Conservation (phyloP, 306 rosid genomes). For the Ormosia emarginata region DNA sequence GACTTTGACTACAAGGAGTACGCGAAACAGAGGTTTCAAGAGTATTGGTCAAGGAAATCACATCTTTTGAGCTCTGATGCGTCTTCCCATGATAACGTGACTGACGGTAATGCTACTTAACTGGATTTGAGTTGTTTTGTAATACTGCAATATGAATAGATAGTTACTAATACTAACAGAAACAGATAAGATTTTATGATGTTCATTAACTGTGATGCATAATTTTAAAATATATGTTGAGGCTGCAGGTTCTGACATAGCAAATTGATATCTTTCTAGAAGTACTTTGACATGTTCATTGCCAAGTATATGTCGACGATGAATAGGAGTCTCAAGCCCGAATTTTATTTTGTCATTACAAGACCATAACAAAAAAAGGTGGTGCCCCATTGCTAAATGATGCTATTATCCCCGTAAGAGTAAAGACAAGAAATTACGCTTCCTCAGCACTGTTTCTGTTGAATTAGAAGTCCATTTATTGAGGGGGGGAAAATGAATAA, state of each 20-base stretch:
- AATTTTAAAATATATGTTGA: not conserved
- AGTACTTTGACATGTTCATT: not conserved
- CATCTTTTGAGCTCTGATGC: conserved; percentile 29
- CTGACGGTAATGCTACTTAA: conserved; percentile 17
- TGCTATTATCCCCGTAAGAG: not conserved
- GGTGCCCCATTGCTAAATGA: not conserved
- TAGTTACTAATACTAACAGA: not conserved
- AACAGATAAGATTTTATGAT: not conserved
- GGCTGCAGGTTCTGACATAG: not conserved
- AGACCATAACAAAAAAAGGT: not conserved
- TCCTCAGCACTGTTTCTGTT: not conserved
- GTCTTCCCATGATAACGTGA: conserved; percentile 13
- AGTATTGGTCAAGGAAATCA: conserved; percentile 57
- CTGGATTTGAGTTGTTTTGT: not conserved
- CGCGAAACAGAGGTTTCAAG: conserved; percentile 73
- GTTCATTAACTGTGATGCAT: not conserved
- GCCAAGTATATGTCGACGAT: not conserved
- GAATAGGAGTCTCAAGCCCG: not conserved
- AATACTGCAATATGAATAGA: not conserved
- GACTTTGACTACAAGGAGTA: conserved; percentile 74
- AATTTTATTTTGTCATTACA: not conserved
- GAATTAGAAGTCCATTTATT: not conserved
- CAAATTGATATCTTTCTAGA: not conserved
- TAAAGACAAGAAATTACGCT: not conserved
- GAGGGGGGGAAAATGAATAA: not conserved